Evolutionary conservation across 2,329 filamentous ascomycete species (phyloP), one percentile per base, ranked within the genome.

Genomic region (Ophiocordyceps camponoti-saundersi): DNA sequence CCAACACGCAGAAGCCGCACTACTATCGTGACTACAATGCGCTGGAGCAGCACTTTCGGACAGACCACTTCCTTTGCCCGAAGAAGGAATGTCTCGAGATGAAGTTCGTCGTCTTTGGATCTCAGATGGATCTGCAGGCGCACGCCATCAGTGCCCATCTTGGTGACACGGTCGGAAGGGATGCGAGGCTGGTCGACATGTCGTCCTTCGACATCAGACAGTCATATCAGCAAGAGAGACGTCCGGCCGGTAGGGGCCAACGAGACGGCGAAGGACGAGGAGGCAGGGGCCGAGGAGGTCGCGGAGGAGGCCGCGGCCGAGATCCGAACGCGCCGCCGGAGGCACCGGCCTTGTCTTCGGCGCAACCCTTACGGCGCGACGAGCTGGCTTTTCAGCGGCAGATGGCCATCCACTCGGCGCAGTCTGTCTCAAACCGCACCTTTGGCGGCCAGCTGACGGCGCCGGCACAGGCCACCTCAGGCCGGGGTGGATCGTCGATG

Each of bases 71-170:
- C 58, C 67, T 89, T 1, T 98, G 92, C 59, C 63, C 77, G 7
- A 88, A 98, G 56, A 72, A 75, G 47, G 89, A 95, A 58, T 98
- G 92, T 57, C 61, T 92, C 58, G 92, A 96, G 55, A 95, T 95
- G 75, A 96, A 95, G 61, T 95, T 96, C 59, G 84, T 96, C 29
- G 92, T 96, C 1, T 98, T 98, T 55, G 86, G 87, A 47, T 89
- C 88, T 0, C 86, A 95, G 57, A 80, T 98, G 71, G 92, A 98
- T 57, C 67, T 98, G 44, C 94, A 96, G 61, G 92, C 84, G 3
- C 92, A 98, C 64, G 86, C 94, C 60, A 66, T 98, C 11, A 82
- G 84, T 55, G 77, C 81, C 47, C 92, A 98, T 59, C 86, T 81
- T 0, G 86, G 87, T 10, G 95, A 94, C 57, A 84, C 90, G 53